These are phyloP conservation scores for Thymus mandschuricus DNA, from an alignment of 257 asterid species.

Conservation along the genomic window DNA sequence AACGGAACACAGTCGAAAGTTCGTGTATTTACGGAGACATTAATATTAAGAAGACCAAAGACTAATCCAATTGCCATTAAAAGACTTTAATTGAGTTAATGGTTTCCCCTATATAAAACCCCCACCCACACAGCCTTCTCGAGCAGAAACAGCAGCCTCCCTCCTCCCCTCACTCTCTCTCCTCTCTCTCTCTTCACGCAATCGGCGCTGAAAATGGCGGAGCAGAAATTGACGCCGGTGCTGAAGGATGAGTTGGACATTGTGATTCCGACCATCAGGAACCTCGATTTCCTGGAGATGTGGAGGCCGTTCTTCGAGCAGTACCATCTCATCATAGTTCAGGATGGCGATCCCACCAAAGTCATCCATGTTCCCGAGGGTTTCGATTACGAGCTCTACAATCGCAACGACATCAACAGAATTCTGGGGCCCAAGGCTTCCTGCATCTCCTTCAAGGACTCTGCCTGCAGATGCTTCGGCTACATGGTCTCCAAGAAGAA, in stretches of 20 bases:
- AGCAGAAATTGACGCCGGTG: constrained; percentile 46
- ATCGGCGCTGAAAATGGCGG: constrained; percentile 43
- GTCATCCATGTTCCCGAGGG: constrained; percentile 66
- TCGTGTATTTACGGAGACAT: too few relatives aligned
- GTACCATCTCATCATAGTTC: constrained; percentile 79
- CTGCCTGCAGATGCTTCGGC: constrained; percentile 84
- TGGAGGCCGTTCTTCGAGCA: constrained; percentile 83
- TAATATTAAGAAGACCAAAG: not conserved
- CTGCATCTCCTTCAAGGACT: constrained; percentile 79
- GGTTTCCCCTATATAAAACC: constrained; percentile 26
- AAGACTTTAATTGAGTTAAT: not conserved
- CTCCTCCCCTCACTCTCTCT: too few relatives aligned
- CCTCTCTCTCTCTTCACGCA: constrained; percentile 10
- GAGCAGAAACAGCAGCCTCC: not conserved
- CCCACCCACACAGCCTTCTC: not conserved
- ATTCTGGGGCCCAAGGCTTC: constrained; percentile 84
- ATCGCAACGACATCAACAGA: constrained; percentile 75
- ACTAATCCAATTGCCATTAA: not conserved
- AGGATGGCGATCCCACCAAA: constrained; percentile 80
- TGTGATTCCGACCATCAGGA: constrained; percentile 77
- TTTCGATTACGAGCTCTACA: constrained; percentile 72
- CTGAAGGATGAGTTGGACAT: constrained; percentile 79
- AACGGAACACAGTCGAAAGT: too few relatives aligned
- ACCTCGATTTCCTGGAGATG: constrained; percentile 80
- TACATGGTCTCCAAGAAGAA: constrained; percentile 88